A percentile compares a stretch with the other conserved stretches of the same genome.
phyloP scores from a whole-genome alignment of 139 green algal species.

The Chlorella sp. region DNA sequence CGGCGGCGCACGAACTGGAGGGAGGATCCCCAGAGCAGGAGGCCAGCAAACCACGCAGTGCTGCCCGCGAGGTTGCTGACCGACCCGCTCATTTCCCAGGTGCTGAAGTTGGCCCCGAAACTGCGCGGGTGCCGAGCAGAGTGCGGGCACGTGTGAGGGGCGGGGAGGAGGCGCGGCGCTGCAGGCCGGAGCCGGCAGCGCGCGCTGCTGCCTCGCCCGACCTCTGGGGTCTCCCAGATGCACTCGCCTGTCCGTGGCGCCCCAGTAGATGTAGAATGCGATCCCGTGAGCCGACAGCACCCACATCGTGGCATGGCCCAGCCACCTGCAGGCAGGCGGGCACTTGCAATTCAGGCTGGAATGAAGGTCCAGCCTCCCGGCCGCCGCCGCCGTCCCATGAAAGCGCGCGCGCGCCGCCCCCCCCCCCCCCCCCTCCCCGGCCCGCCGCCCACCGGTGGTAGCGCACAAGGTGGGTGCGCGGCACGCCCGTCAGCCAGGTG shows the following conservation, averaged over 20 bases:
- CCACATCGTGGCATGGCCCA: slow-evolving; percentile 31
- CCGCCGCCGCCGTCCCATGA: no score
- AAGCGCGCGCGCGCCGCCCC: no score
- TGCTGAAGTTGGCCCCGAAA: neutral
- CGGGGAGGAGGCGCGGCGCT: neutral
- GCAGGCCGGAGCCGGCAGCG: neutral
- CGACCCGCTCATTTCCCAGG: neutral
- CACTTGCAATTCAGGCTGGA: neutral
- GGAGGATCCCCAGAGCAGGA: slow-evolving; percentile 1
- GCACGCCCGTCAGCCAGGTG: slow-evolving; percentile 5
- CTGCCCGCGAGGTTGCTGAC: slow-evolving; percentile 8
- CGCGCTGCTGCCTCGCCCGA: no score
- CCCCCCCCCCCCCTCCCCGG: no score
- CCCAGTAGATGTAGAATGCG: slow-evolving; percentile 31
- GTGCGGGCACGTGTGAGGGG: neutral
- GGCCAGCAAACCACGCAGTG: neutral
- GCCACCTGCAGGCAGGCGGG: slow-evolving; percentile 11
- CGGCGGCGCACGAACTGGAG: neutral
- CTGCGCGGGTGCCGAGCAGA: neutral
- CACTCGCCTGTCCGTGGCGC: slow-evolving; percentile 8
- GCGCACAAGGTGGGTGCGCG: slow-evolving; percentile 2
- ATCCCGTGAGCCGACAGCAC: slow-evolving; percentile 5
- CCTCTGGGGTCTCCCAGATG: neutral
- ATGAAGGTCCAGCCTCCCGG: no score
- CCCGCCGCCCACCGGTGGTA: slow-evolving; percentile 4